Conservation (phyloP, 108 stramenopile genomes). For the Conticribra weissflogii region DNA sequence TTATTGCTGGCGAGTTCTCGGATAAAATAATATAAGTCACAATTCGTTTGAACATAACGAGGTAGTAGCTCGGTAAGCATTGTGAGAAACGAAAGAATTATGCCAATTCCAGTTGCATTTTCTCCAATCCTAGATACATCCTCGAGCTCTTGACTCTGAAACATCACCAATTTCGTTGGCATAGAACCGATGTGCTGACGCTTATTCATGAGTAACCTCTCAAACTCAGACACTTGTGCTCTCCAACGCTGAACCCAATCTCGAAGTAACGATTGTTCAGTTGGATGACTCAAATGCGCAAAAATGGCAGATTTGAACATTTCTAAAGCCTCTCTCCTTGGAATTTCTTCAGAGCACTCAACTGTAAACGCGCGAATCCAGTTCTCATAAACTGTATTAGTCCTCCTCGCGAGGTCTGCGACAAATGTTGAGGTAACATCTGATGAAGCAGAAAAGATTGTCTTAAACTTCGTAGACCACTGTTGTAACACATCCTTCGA, state of each 20-base stretch:
- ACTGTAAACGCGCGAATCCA: slow-evolving; percentile 81
- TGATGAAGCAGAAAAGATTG: slow-evolving; percentile 50
- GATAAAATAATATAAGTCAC: slow-evolving; percentile 74
- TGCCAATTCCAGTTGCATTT: slow-evolving; percentile 64
- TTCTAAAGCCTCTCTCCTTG: slow-evolving; percentile 65
- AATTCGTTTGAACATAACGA: slow-evolving; percentile 58
- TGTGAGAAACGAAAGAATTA: slow-evolving; percentile 68
- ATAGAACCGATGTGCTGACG: slow-evolving; percentile 35
- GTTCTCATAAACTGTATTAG: slow-evolving; percentile 60
- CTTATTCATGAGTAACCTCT: slow-evolving; percentile 8
- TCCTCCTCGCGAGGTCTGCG: slow-evolving; percentile 65
- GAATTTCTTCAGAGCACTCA: slow-evolving; percentile 74
- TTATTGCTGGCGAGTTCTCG: slow-evolving; percentile 62
- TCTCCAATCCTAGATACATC: slow-evolving; percentile 40
- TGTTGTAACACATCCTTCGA: slow-evolving; percentile 50
- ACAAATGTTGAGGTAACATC: slow-evolving; percentile 58
- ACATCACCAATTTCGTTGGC: slow-evolving; percentile 39
- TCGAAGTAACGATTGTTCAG: slow-evolving; percentile 57
- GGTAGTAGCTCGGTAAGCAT: slow-evolving; percentile 70
- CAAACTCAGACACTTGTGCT: slow-evolving; percentile 39
- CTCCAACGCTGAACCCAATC: slow-evolving; percentile 70
- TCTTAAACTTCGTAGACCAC: slow-evolving; percentile 66
- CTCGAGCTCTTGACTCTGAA: slow-evolving; percentile 25
- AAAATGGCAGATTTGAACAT: slow-evolving; percentile 64
- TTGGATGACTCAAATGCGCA: slow-evolving; percentile 46